These are phyloP conservation scores for Xylariales sp. DNA, from an alignment of 2,329 filamentous ascomycete genomes.

Conservation along the genomic window DNA sequence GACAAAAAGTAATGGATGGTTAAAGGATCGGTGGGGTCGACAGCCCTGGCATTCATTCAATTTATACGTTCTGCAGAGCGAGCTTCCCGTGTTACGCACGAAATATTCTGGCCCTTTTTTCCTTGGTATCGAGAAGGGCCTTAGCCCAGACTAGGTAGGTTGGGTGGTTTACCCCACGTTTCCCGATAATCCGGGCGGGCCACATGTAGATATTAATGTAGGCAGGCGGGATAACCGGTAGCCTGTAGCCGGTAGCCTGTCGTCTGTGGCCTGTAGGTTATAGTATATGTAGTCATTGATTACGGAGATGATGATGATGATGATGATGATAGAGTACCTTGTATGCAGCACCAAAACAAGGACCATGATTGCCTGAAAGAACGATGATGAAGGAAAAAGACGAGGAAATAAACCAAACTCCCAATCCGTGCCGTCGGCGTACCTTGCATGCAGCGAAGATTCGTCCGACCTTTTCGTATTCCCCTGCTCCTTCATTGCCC, in stretches of 20 bases:
- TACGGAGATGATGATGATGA: too few relatives aligned
- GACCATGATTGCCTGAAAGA: too few relatives aligned
- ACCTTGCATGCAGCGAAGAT: conserved; percentile 34
- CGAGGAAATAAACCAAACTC: not conserved
- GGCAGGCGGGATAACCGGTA: not conserved
- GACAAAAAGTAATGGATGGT: not conserved
- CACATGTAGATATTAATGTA: not conserved
- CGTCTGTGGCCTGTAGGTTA: too few relatives aligned
- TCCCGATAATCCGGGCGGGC: conserved; percentile 16
- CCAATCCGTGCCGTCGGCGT: conserved; percentile 23
- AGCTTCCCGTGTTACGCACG: conserved; percentile 8
- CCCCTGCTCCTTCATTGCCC: not conserved
- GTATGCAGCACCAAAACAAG: too few relatives aligned
- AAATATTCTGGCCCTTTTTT: not conserved
- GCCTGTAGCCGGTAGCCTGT: too few relatives aligned
- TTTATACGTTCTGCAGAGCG: conserved; percentile 6
- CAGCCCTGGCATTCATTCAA: not conserved
- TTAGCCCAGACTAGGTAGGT: too few relatives aligned
- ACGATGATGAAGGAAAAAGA: not conserved
- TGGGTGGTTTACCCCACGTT: conserved; percentile 25
- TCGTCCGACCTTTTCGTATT: conserved; percentile 5
- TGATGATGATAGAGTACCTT: too few relatives aligned
- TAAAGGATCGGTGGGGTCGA: not conserved
- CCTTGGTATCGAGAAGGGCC: too few relatives aligned
- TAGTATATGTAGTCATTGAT: too few relatives aligned